Base-by-base conservation (phyloP, 129 eudicot genomes). In the Pulicaria dysenterica region DNA sequence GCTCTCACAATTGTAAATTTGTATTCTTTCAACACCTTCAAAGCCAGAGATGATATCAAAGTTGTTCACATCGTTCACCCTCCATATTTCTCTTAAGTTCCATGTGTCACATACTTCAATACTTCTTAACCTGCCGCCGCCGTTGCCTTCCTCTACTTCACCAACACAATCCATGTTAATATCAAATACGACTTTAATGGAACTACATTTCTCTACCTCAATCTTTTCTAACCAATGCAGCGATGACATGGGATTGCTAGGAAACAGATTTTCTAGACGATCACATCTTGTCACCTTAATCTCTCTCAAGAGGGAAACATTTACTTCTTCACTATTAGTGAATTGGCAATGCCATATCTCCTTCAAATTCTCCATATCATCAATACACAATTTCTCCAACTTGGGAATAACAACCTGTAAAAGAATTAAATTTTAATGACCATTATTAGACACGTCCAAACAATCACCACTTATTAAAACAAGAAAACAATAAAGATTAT, bases 181-280 rank as follows among this genome's bases (percentile, higher is more conserved):
- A 19, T 69, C 8, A 37, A 69, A 69, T 10, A 69, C 38, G 40
- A 39, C 63, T 69, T 69, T 6, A 69, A 69, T 16, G 1, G 74
- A 69, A 69, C 40, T 0, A 40, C 74, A 69, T 0, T 6, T 0
- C 0, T 0, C 1, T 16, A 69, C 51, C 5, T 1, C 0, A 53
- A 69, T 12, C 11, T 3, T 4, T 39, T 53, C 40, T 39, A 69
- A 4, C 38, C 38, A 38, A 5, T 6, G 17, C 12, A 69, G 6
- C 7, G 53, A 51, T 69, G 11, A 17, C 38, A 53, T 51, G 3
- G 63, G 74, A 51, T 54, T 53, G 2, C 3, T 13, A 4, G 73
- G 46, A 68, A 68, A 68, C 12, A 68, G 16, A 37, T 68, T 49
- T 15, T 34, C 37, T 5, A 69, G 13, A 15, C 39, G 16, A 15